Evolutionary conservation across 2,329 filamentous ascomycete species (phyloP), one percentile per base, ranked within the genome.

Genomic region (Diaporthe citrichinensis): DNA sequence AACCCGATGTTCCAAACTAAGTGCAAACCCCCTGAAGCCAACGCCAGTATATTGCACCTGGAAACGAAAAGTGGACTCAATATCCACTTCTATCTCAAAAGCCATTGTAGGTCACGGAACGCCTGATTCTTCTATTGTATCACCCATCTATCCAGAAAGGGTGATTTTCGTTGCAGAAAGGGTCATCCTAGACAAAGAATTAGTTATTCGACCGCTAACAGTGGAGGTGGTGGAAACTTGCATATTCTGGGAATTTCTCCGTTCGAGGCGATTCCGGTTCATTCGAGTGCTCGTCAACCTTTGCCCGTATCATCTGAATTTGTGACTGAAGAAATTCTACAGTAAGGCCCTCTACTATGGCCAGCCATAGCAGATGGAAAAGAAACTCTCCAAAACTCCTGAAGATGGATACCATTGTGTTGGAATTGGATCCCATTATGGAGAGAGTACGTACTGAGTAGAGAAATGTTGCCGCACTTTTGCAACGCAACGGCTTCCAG

Each of bases 221-320:
- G 8, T 7, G 31, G 15, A 25, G 1, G 3, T 20, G 23, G 31
- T 25, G 62, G 8, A 12, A 10, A 39, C n/a, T 68, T 51, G 55
- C 65, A 17, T 72, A 62, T 46, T 65, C 41, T 34, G 61, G 61
- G 28, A 65, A 65, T n/a, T 49, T n/a, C 61, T 65, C 61, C 28
- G 41, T 65, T 25, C 8, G 28, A 12, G 41, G 15, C 6, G n/a
- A 39, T 2, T 72, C n/a, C 3, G 6, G 17, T 25, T 61, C 34
- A 3, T 53, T 20, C 9, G 4, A 14, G 9, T 25, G 17, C 49
- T 69, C 23, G 5, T 28, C 7, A 15, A 51, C 15, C 15, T 39
- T 28, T 20, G 36, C 31, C 31, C 12, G 57, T 17, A 23, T 28
- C n/a, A 31, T 28, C 7, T n/a, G 34, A 46, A 49, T 72, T 41